Base-by-base conservation (phyloP, 2,329 filamentous ascomycete genomes). In the Neofusicoccum kwambonambiense region DNA sequence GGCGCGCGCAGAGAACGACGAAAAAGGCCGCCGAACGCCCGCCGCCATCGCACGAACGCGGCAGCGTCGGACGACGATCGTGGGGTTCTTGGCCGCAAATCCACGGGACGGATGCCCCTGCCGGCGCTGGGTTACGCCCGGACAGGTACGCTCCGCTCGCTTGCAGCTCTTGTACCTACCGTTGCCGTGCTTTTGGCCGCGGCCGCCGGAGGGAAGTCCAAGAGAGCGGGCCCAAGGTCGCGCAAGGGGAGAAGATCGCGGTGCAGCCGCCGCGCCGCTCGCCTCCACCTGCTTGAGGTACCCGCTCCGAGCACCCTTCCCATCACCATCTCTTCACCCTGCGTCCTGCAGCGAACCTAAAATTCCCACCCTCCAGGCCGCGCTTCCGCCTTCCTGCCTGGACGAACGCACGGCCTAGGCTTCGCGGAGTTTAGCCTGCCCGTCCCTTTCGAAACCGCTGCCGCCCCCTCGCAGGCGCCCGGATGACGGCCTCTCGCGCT, bases 271-370 rank as follows among this genome's bases (percentile, higher is more conserved):
- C 19, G 17, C 11, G 17, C 17, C 45, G 17, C 49, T 51, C 49
- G 49, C 27, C 1, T 51, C 5, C 27, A 35, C 50, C 7, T 37
- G 31, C 50, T 39, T 39, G 50, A 51, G 13, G 39, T 41, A 37
- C 9, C 31, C 22, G 22, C 22, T 22, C 22, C 22, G 22, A 22
- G 22, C 22, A 3, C 22, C 22, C 22, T 22, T 22, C 3, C 22
- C 11, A 8, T 17, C 39, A 0, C 22, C 11, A 8, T 17, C 39
- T 34, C 41, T 31, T 12, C 54, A 19, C 54, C 39, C 56, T 60
- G 54, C 54, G 27, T 58, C 27, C 39, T 58, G 54, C 54, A 35
- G 54, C 39, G 15, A 58, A 58, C 39, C 54, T 45, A 45, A 45
- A 45, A 22, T 52, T 37, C 49, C 12, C 19, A 13, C 8, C 49